A percentile compares a stretch with the other conserved stretches of the same genome.
Evolutionary conservation across 768 basidiomycete genomes (phyloP).

Genomic region (Trametes meyenii): DNA sequence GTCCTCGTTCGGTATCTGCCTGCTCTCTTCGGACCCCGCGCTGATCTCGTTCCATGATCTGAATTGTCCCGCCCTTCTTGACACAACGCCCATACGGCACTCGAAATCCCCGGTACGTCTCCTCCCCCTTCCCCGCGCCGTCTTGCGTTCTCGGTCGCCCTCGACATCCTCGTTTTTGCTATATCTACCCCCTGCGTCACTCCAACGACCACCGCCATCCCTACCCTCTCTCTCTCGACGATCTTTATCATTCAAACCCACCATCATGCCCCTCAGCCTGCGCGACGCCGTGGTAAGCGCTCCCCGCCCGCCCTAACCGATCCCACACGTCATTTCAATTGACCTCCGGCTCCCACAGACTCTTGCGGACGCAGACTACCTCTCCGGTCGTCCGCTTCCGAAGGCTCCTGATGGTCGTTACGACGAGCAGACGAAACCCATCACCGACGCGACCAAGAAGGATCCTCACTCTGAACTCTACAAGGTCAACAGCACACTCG

Average conservation of each 20-base stretch:
- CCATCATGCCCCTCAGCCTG: constrained; percentile 12
- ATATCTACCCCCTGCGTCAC: constrained; percentile 2
- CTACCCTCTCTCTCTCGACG: not conserved
- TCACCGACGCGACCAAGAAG: constrained; percentile 25
- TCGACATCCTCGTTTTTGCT: not conserved
- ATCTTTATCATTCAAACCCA: not conserved
- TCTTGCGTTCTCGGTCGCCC: constrained; percentile 8
- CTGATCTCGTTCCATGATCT: constrained; percentile 14
- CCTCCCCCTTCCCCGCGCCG: constrained; percentile 2
- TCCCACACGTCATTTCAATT: not conserved
- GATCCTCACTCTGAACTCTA: constrained; percentile 40
- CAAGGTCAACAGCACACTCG: constrained; percentile 31
- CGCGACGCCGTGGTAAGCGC: constrained; percentile 16
- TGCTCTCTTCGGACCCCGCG: constrained; percentile 4
- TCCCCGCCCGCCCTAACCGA: not conserved
- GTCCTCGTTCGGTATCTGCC: not conserved
- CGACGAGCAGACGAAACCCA: constrained; percentile 40
- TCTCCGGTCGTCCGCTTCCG: constrained; percentile 42
- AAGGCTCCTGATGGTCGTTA: constrained; percentile 48
- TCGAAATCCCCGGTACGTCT: constrained; percentile 6
- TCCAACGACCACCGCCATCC: not conserved
- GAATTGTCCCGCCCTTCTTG: not conserved
- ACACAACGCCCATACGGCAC: constrained; percentile 4
- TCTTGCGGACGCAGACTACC: constrained; percentile 39
- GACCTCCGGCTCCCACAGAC: constrained; percentile 12